Evolutionary conservation across 441 rosid genomes (phyloP).

Genomic region (Hura crepitans): DNA sequence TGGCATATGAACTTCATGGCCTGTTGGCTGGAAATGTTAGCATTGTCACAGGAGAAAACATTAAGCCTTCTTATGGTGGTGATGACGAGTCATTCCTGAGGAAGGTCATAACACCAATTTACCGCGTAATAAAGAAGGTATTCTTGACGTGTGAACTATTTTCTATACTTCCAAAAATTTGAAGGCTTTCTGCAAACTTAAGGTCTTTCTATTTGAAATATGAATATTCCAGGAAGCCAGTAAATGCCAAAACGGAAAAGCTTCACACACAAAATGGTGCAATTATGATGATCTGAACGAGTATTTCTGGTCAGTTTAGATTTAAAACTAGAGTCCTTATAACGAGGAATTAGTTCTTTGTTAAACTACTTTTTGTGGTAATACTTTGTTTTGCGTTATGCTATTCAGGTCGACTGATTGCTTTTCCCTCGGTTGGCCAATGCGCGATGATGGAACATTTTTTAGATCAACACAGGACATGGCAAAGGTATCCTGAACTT

Average conservation of each 20-base stretch:
- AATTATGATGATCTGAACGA: conserved; percentile 98
- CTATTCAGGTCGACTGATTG: conserved; percentile 78
- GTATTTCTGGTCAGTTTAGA: conserved; percentile 79
- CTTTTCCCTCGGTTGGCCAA: conserved; percentile 99
- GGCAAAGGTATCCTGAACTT: conserved; percentile 38
- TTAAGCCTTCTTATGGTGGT: conserved; percentile 97
- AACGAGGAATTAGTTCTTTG: background rate
- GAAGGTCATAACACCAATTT: conserved; percentile 90
- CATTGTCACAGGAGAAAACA: conserved; percentile 97
- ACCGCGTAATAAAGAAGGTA: conserved; percentile 84
- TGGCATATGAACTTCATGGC: conserved; percentile 99
- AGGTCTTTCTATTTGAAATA: conserved; percentile 26
- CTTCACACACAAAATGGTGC: conserved; percentile 92
- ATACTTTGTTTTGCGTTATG: conserved; percentile 9
- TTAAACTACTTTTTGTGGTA: background rate
- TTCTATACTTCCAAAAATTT: conserved; percentile 9
- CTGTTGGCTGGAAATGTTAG: conserved; percentile 93
- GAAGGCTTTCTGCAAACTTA: conserved; percentile 18
- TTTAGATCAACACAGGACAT: conserved; percentile 74
- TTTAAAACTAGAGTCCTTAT: conserved; percentile 22
- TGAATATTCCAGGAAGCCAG: conserved; percentile 69
- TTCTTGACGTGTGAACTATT: conserved; percentile 11
- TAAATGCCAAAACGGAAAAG: conserved; percentile 71
- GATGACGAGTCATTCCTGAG: conserved; percentile 94
- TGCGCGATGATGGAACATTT: conserved; percentile 98